phyloP scores from a whole-genome alignment of 1,139 yeast species.

The Waltiozyma solani region DNA sequence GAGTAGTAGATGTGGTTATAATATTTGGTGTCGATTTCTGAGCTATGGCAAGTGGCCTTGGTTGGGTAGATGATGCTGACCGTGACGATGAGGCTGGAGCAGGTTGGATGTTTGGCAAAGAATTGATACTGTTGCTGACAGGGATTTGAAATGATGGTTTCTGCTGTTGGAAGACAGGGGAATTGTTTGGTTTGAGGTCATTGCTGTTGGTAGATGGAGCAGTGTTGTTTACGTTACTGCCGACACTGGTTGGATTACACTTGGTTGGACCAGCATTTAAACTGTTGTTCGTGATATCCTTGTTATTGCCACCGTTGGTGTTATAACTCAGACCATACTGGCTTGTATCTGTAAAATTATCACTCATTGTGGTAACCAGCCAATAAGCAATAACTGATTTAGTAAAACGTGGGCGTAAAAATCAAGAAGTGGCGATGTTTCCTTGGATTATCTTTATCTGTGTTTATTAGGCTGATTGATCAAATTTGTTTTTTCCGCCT shows the following conservation, averaged over 20 bases:
- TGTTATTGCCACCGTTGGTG: conserved; percentile 1
- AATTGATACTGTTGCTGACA: conserved; percentile 1
- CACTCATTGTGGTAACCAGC: conserved; percentile 15
- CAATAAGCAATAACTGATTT: no score
- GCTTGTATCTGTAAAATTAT: conserved; percentile 20
- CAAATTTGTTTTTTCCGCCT: no score
- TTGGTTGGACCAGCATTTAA: neutral
- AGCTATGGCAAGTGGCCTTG: conserved; percentile 8
- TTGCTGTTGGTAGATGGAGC: neutral
- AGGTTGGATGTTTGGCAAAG: conserved; percentile 2
- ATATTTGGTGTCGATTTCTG: conserved; percentile 5
- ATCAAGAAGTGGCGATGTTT: no score
- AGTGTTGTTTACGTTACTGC: neutral
- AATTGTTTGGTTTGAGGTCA: no score
- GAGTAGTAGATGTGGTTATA: neutral
- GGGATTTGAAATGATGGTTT: conserved; percentile 2
- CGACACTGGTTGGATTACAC: conserved; percentile 1
- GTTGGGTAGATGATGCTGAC: conserved; percentile 9
- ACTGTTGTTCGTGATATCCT: neutral
- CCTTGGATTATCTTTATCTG: no score
- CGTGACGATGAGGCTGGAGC: conserved; percentile 4
- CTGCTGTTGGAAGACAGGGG: conserved; percentile 2
- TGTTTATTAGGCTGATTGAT: no score
- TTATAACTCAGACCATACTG: conserved; percentile 15
- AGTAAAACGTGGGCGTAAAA: no score